These are phyloP conservation scores for Rutstroemia sydowiana DNA, from an alignment of 2,329 filamentous ascomycete genomes.

Conservation along the genomic window DNA sequence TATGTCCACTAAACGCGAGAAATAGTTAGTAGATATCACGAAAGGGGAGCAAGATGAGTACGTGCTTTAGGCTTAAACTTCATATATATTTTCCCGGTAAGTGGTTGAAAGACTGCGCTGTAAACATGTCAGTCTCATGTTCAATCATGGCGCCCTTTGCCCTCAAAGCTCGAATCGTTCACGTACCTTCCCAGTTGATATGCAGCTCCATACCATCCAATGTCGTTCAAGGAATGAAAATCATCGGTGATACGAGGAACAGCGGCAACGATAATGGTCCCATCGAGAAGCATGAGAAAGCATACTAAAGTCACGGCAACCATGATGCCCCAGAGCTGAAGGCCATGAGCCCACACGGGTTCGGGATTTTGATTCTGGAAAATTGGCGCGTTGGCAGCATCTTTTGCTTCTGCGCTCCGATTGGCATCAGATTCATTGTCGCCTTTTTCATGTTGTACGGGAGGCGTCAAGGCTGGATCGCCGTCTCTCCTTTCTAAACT, in stretches of 20 bases:
- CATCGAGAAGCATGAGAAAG: constrained; percentile 22
- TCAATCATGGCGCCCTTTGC: background rate
- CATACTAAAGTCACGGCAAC: constrained; percentile 25
- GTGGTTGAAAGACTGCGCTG: constrained; percentile 4
- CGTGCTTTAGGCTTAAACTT: background rate
- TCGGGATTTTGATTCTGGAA: background rate
- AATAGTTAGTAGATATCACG: background rate
- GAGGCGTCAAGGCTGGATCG: background rate
- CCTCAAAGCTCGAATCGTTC: background rate
- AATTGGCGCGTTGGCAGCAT: background rate
- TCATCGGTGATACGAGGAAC: background rate
- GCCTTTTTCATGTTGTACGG: background rate
- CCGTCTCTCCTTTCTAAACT: background rate
- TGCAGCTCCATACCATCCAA: constrained; percentile 12
- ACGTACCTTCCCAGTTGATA: constrained; percentile 6
- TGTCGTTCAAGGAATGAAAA: constrained; percentile 2
- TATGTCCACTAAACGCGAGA: constrained; percentile 5
- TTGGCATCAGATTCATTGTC: background rate
- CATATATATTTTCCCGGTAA: constrained; percentile 5
- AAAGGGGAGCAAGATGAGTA: no score
- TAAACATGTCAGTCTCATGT: background rate
- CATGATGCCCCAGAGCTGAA: constrained; percentile 21
- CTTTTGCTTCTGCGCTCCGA: background rate
- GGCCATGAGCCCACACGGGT: constrained; percentile 10
- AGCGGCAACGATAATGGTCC: constrained; percentile 1